Conservation (phyloP, 208 protist species). For the Plasmodiophora brassicae region DNA sequence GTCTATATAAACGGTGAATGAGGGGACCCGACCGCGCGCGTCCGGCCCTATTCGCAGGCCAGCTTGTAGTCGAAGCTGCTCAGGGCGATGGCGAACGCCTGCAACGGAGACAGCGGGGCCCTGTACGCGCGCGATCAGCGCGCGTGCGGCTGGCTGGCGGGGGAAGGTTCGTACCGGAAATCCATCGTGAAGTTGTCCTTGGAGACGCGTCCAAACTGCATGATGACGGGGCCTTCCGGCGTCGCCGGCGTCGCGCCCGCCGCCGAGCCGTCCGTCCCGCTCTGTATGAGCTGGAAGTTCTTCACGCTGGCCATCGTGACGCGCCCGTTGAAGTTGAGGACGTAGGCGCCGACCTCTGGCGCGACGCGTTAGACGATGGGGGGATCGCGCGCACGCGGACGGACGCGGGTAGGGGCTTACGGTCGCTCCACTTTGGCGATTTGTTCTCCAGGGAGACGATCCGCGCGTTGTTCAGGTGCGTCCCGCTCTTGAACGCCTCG, state of each 20-base stretch:
- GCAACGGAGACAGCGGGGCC: constrained; percentile 57
- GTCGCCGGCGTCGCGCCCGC: neutral
- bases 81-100: constrained; percentile 68
- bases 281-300: constrained; percentile 70
- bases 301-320: constrained; percentile 70
- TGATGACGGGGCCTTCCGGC: constrained; percentile 52
- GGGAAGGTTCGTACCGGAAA: neutral
- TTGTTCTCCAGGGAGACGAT: constrained; percentile 60
- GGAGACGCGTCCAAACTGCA: constrained; percentile 67
- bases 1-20: too few relatives aligned
- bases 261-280: neutral
- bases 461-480: neutral
- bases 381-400: neutral
- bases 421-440: constrained; percentile 62
- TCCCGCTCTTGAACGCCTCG: constrained; percentile 16
- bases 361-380: neutral
- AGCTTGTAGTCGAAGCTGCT: constrained; percentile 65
- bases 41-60: constrained; percentile 48
- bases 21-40: too few relatives aligned
- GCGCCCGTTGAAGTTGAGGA: constrained; percentile 69
- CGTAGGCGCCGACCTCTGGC: constrained; percentile 59
- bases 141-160: too few relatives aligned
- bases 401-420: neutral
- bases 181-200: constrained; percentile 66
- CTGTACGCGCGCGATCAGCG: constrained; percentile 46